phyloP scores from a whole-genome alignment of 371 early-diverging fungal genomes.

The Lichtheimia ramosa region DNA sequence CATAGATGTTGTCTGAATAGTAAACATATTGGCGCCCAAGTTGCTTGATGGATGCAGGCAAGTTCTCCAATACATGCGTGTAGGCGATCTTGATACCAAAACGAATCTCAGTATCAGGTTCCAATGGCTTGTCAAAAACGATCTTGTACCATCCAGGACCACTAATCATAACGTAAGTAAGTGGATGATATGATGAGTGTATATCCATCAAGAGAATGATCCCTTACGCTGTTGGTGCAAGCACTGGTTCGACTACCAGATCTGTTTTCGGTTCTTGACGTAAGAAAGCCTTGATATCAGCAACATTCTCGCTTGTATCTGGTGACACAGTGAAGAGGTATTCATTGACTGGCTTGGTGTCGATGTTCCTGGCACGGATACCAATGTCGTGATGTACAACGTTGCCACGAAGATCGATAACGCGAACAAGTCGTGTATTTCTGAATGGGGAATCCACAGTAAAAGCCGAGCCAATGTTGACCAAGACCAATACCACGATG shows the following conservation, averaged over 20 bases:
- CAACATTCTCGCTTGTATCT: constrained; percentile 29
- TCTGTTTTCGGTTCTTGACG: constrained; percentile 52
- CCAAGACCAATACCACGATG: too few species aligned
- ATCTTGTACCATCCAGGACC: constrained; percentile 62
- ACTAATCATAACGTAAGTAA: constrained; percentile 20
- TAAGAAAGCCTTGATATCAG: constrained; percentile 48
- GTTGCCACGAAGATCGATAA: constrained; percentile 61
- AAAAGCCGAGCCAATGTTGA: too few species aligned
- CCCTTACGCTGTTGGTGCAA: constrained; percentile 42
- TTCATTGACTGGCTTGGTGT: constrained; percentile 34
- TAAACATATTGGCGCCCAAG: constrained; percentile 65
- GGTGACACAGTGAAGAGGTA: constrained; percentile 59
- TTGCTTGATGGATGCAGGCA: constrained; percentile 74
- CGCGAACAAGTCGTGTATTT: constrained; percentile 64
- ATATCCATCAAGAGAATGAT: not conserved
- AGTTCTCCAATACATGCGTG: constrained; percentile 58
- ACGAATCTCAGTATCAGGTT: constrained; percentile 64
- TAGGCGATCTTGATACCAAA: constrained; percentile 68
- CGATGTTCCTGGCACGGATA: constrained; percentile 56
- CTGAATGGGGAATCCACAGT: constrained; percentile 19
- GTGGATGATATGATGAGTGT: not conserved
- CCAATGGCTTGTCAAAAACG: constrained; percentile 55
- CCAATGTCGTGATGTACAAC: constrained; percentile 66
- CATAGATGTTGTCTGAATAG: constrained; percentile 63
- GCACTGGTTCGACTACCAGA: constrained; percentile 31